These are phyloP conservation scores for Calonectria ilicicola DNA, from an alignment of 2,329 filamentous ascomycete species.

Conservation along the genomic window DNA sequence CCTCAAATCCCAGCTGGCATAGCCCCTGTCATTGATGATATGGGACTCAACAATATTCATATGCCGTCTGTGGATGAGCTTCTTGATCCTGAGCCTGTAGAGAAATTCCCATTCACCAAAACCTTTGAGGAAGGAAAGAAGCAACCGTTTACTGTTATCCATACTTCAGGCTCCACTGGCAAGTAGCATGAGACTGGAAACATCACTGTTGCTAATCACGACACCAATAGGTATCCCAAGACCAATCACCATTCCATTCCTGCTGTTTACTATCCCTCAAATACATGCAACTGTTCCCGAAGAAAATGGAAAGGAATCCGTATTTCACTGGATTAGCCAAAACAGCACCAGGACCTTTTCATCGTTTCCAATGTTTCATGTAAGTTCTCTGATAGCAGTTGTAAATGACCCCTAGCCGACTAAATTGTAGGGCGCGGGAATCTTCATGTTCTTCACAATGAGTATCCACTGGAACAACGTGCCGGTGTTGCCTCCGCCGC, in stretches of 20 bases:
- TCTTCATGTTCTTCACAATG: neutral
- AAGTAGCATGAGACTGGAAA: neutral
- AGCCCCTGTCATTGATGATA: neutral
- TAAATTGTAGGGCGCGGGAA: neutral
- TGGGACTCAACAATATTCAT: neutral
- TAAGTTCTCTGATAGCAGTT: neutral
- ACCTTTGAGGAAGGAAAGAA: neutral
- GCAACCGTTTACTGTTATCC: neutral
- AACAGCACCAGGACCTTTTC: neutral
- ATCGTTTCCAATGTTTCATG: neutral
- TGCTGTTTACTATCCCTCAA: neutral
- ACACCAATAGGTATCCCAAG: neutral
- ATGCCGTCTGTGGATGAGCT: constrained; percentile 1
- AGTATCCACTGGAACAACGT: neutral
- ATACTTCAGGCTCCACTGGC: neutral
- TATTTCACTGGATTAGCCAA: neutral
- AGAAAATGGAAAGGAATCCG: neutral
- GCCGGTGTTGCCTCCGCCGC: neutral
- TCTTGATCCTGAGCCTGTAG: neutral
- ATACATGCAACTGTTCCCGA: neutral
- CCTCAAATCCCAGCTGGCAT: neutral
- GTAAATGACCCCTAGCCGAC: neutral
- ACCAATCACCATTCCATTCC: neutral
- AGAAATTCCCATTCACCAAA: neutral
- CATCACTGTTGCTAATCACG: neutral